These are phyloP conservation scores for Talaromyces funiculosus DNA, from an alignment of 2,329 filamentous ascomycete species.

Conservation along the genomic window DNA sequence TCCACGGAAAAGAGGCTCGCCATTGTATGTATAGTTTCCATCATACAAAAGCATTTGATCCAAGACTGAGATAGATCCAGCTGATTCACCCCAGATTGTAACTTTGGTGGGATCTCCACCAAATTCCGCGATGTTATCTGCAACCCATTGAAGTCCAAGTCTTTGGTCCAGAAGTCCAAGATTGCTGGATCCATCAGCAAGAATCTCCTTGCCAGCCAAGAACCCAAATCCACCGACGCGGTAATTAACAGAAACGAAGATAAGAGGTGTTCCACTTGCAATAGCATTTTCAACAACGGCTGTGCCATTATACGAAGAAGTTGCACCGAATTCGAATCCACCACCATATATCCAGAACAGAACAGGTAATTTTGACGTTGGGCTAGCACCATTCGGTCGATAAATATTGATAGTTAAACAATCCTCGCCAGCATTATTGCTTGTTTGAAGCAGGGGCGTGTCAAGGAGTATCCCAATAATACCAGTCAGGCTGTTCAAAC, in stretches of 20 bases:
- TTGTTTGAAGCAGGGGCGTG: slow-evolving; percentile 53
- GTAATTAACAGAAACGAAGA: slow-evolving; percentile 76
- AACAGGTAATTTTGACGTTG: slow-evolving; percentile 57
- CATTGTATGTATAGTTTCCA: slow-evolving; percentile 69
- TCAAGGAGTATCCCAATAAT: slow-evolving; percentile 49
- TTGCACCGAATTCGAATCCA: slow-evolving; percentile 47
- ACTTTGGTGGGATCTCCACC: slow-evolving; percentile 74
- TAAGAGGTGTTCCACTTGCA: slow-evolving; percentile 55
- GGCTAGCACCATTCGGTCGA: slow-evolving; percentile 52
- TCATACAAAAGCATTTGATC: slow-evolving; percentile 71
- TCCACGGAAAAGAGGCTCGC: slow-evolving; percentile 66
- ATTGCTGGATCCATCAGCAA: slow-evolving; percentile 63
- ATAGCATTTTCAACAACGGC: slow-evolving; percentile 36
- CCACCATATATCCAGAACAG: slow-evolving; percentile 68
- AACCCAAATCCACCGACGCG: slow-evolving; percentile 70
- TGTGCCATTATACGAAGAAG: slow-evolving; percentile 31
- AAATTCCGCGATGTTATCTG: slow-evolving; percentile 70
- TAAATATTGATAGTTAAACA: slow-evolving; percentile 59
- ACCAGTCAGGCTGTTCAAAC: slow-evolving; percentile 36
- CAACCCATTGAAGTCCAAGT: slow-evolving; percentile 67
- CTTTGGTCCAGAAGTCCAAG: slow-evolving; percentile 68
- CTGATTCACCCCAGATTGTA: slow-evolving; percentile 72
- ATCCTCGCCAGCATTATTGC: slow-evolving; percentile 55
- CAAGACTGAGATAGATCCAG: slow-evolving; percentile 66
- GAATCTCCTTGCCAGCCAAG: slow-evolving; percentile 62